Evolutionary conservation across 1,139 yeast species (phyloP), one percentile per base, ranked within the genome.

Genomic region (Geotrichum reessii): DNA sequence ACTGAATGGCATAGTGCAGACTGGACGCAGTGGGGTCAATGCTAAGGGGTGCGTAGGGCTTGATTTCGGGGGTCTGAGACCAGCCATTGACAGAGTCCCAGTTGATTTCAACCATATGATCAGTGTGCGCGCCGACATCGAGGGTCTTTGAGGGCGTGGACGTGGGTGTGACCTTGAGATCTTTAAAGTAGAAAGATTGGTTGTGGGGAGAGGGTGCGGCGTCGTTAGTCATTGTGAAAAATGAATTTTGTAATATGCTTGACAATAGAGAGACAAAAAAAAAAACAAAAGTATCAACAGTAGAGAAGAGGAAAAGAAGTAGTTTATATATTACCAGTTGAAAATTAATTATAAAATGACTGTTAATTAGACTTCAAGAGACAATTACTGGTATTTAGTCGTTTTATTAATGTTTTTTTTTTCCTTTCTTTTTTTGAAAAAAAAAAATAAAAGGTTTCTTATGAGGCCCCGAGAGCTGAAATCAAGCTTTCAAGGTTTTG

Each of bases 41-140:
- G 22, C 62, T 37, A 7, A 77, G 66, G 47, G 75, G 73, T 53
- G 74, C 76, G 67, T 71, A 75, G 21, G 80, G 78, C 44, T 71
- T 66, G 60, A 77, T 73, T 52, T 63, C 66, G 17, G 80, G 79
- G 14, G 71, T 65, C 14, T 31, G 37, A 7, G 67, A 71, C 80
- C 80, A 77, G 6, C 80, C 80, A 14, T 65, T 55, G 17, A 64
- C 67, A 19, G 65, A 64, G 54, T 68, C 69, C 78, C 79, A 76
- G 63, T 73, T 76, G 21, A 75, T 68, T 64, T 74, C 75, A 62
- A 76, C 67, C 73, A 76, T 76, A 64, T 77, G 78, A 68, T 77
- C 80, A 56, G 85, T 67, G 55, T 62, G 56, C 27, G 57, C 50
- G 46, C 60, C 57, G 25, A 60, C 48, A 5, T 62, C 61, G 21